Percentiles rank a stretch among this genome's conserved stretches.
phyloP scores from a whole-genome alignment of 352 stramenopile genomes.

The Phytophthora idaei region DNA sequence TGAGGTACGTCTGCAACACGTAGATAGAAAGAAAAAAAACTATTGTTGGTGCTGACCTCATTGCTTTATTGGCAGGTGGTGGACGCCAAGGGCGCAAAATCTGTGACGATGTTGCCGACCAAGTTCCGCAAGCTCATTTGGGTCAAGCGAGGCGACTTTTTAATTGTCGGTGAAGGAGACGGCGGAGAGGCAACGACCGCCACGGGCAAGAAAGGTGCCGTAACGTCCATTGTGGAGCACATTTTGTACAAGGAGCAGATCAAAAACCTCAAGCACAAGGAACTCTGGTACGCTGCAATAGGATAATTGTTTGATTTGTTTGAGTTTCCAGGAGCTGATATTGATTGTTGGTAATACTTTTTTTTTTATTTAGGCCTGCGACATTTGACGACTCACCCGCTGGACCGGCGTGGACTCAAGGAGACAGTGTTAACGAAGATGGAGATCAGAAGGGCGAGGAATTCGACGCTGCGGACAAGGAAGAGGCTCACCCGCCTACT shows the following conservation, averaged over 20 bases:
- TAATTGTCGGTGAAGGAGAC: slow-evolving; percentile 92
- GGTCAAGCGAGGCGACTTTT: slow-evolving; percentile 97
- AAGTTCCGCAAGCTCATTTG: slow-evolving; percentile 99
- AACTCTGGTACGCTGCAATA: slow-evolving; percentile 80
- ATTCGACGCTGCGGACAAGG: slow-evolving; percentile 17
- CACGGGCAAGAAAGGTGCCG: slow-evolving; percentile 87
- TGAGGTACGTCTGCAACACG: slow-evolving; percentile 68
- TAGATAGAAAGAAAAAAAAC: not conserved
- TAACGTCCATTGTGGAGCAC: slow-evolving; percentile 93
- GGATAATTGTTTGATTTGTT: not conserved
- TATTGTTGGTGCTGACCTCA: not conserved
- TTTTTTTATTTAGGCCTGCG: slow-evolving; percentile 48
- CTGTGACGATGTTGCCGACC: slow-evolving; percentile 96
- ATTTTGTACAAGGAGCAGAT: slow-evolving; percentile 99
- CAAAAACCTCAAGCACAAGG: slow-evolving; percentile 95
- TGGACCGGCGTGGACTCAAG: slow-evolving; percentile 11
- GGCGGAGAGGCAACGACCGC: slow-evolving; percentile 69
- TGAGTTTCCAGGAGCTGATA: not conserved
- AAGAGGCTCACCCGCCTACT: slow-evolving; percentile 14
- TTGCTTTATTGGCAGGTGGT: slow-evolving; percentile 51
- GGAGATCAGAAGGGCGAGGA: slow-evolving; percentile 26
- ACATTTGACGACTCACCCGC: slow-evolving; percentile 46
- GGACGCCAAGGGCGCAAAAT: slow-evolving; percentile 56
- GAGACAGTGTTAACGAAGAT: slow-evolving; percentile 13
- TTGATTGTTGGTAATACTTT: not conserved